Percentiles rank a stretch among this genome's conserved stretches.
Evolutionary conservation across 2,329 filamentous ascomycete species (phyloP).

Genomic region (Fusarium longipes): DNA sequence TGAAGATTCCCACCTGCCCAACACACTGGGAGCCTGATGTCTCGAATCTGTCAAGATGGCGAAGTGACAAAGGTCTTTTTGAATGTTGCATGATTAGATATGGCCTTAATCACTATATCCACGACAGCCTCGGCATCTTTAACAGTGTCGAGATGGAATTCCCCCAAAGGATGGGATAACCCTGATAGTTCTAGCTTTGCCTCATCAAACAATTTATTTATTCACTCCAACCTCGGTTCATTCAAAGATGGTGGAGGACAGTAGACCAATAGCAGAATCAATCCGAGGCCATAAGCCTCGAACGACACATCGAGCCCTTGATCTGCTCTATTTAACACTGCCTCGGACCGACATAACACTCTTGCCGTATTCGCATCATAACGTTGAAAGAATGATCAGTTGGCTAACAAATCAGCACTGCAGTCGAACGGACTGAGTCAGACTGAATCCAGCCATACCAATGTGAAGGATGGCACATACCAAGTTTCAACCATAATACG

Average conservation of each 20-base stretch:
- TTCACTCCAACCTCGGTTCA: not conserved
- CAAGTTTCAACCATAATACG: constrained; percentile 7
- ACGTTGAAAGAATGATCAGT: not conserved
- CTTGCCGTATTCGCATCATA: not conserved
- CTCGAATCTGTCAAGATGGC: not conserved
- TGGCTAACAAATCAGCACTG: not conserved
- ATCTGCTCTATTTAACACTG: not conserved
- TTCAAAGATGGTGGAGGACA: not conserved
- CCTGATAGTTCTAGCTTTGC: too few species aligned
- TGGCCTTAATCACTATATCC: not conserved
- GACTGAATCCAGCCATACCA: not conserved
- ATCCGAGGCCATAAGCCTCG: not conserved
- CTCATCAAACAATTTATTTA: not conserved
- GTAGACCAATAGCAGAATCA: not conserved
- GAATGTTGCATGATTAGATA: not conserved
- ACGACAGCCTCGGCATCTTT: not conserved
- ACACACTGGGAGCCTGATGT: not conserved
- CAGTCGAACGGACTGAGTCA: not conserved
- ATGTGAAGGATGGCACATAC: not conserved
- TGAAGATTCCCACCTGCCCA: not conserved
- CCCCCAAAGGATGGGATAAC: too few species aligned
- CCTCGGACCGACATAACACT: not conserved
- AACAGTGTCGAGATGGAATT: not conserved
- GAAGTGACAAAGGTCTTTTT: fast-evolving
- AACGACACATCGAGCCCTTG: not conserved